These are phyloP conservation scores for Lactarius evosmus DNA, from an alignment of 768 basidiomycete genomes.

Conservation along the genomic window DNA sequence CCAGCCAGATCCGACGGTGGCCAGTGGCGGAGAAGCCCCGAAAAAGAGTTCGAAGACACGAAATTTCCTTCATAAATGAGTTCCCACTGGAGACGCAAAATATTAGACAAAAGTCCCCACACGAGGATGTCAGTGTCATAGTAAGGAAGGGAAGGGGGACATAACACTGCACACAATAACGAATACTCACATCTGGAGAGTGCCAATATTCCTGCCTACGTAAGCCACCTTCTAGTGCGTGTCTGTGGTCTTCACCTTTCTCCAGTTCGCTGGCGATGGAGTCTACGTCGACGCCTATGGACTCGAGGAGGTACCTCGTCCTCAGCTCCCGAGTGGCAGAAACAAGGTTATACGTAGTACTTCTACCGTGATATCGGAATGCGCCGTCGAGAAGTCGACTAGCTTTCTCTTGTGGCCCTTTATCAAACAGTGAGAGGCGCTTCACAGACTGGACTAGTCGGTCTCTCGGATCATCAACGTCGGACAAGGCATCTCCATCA, in stretches of 20 bases:
- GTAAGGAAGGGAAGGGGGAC: neutral
- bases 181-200: conserved; percentile 23
- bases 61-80: conserved; percentile 48
- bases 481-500: neutral
- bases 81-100: conserved; percentile 51
- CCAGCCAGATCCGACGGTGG: conserved; percentile 62
- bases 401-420: conserved; percentile 18
- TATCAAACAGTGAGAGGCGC: conserved; percentile 24
- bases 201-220: conserved; percentile 26
- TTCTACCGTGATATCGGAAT: conserved; percentile 26
- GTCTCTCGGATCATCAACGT: conserved; percentile 7
- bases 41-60: conserved; percentile 33
- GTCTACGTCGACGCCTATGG: conserved; percentile 9
- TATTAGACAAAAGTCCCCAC: neutral
- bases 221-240: neutral
- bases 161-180: neutral
- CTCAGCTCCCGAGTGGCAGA: conserved; percentile 14
- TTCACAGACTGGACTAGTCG: conserved; percentile 13
- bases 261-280: conserved; percentile 4
- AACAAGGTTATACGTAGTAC: conserved; percentile 18
- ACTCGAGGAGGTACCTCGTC: conserved; percentile 13
- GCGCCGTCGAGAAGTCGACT: conserved; percentile 20
- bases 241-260: neutral
- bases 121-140: neutral
- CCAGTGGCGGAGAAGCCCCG: conserved; percentile 42